These are phyloP conservation scores for Nematodospora valgi DNA, from an alignment of 805 yeast species.

Conservation along the genomic window DNA sequence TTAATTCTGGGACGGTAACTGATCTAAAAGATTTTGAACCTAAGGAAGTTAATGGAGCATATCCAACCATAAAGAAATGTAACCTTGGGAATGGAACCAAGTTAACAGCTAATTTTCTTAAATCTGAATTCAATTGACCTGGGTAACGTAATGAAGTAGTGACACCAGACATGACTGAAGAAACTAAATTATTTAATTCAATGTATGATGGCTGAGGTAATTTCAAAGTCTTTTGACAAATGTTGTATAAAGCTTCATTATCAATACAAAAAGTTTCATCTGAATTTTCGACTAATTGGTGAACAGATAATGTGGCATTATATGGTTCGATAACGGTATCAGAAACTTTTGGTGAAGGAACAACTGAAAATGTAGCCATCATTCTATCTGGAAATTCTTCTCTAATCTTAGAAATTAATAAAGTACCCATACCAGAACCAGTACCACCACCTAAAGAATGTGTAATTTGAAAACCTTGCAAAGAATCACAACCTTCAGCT, in stretches of 20 bases:
- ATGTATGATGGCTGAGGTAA: slow-evolving; percentile 73
- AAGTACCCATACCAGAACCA: slow-evolving; percentile 95
- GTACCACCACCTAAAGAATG: slow-evolving; percentile 74
- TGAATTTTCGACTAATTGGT: slow-evolving; percentile 85
- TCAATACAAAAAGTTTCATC: slow-evolving; percentile 95
- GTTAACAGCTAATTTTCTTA: slow-evolving; percentile 90
- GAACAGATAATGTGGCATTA: slow-evolving; percentile 86
- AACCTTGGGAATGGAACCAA: slow-evolving; percentile 93
- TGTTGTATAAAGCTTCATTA: slow-evolving; percentile 88
- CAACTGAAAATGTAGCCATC: slow-evolving; percentile 93
- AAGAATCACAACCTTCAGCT: slow-evolving; percentile 88
- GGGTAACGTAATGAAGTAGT: slow-evolving; percentile 93
- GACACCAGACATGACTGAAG: slow-evolving; percentile 93
- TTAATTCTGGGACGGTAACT: slow-evolving; percentile 83
- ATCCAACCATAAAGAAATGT: slow-evolving; percentile 94
- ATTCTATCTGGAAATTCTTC: slow-evolving; percentile 94
- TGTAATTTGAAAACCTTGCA: slow-evolving; percentile 89
- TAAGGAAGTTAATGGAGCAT: slow-evolving; percentile 84
- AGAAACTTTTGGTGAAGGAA: slow-evolving; percentile 86
- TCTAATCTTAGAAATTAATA: slow-evolving; percentile 77
- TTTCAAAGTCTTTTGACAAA: slow-evolving; percentile 83
- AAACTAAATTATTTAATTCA: slow-evolving; percentile 78
- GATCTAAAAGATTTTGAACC: slow-evolving; percentile 81
- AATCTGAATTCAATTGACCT: slow-evolving; percentile 89
- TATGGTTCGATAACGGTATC: slow-evolving; percentile 96